Conservation (phyloP, 75 land plant species). For the Picea sitchensis region DNA sequence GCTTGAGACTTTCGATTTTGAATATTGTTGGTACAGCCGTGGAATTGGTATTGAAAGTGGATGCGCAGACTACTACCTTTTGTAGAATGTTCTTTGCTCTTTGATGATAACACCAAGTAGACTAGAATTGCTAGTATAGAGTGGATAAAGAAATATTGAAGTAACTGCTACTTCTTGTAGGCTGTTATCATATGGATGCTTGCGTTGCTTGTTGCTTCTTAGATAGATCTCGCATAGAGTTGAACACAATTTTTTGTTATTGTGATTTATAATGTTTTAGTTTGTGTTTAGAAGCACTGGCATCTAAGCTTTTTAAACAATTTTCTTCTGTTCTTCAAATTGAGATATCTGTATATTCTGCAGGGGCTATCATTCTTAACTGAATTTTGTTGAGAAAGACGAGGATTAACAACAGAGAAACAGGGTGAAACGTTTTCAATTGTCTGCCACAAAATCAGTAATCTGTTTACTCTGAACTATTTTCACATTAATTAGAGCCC, state of each 20-base stretch:
- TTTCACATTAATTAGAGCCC: too few relatives aligned
- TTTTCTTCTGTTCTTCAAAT: not conserved
- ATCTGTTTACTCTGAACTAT: too few relatives aligned
- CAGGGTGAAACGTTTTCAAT: not conserved
- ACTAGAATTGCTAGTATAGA: too few relatives aligned
- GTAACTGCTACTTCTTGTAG: too few relatives aligned
- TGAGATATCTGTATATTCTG: not conserved
- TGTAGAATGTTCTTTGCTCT: not conserved
- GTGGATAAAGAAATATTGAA: too few relatives aligned
- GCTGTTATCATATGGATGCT: not conserved
- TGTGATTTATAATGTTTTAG: too few relatives aligned
- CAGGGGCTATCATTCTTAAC: not conserved
- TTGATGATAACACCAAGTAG: not conserved
- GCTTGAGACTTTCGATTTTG: not conserved
- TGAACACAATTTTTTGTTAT: not conserved
- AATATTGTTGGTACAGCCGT: not conserved
- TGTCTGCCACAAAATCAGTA: not conserved
- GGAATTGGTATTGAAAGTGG: not conserved
- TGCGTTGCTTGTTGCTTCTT: too few relatives aligned
- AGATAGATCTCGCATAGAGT: not conserved
- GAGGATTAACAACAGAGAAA: not conserved
- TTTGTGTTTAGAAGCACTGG: too few relatives aligned
- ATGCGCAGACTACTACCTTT: not conserved
- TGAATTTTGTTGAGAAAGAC: not conserved
- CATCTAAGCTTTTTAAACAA: not conserved